Percentiles rank a stretch among this genome's conserved stretches.
These are phyloP conservation scores for Leptodontidium sp. DNA, from an alignment of 2,329 filamentous ascomycete genomes.

Conservation along the genomic window DNA sequence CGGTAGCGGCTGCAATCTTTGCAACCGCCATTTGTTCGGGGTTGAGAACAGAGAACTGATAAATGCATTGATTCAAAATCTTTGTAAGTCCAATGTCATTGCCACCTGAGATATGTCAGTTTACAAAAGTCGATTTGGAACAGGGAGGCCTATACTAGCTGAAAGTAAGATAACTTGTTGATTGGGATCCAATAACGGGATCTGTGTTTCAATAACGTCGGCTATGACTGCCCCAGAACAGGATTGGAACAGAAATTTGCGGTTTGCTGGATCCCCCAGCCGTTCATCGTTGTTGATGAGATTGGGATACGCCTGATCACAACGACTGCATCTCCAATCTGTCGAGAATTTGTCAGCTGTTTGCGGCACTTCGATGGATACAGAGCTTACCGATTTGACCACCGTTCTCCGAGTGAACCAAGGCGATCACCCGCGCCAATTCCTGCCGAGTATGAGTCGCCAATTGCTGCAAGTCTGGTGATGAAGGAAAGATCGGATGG, in stretches of 20 bases:
- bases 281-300: conserved; percentile 3
- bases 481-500: conserved; percentile 1
- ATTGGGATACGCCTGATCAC: conserved; percentile 12
- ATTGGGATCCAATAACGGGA: conserved; percentile 3
- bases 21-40: too few relatives aligned
- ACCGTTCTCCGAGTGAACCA: neutral
- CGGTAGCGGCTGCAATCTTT: too few relatives aligned
- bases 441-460: neutral
- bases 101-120: conserved; percentile 6
- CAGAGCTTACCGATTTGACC: too few relatives aligned
- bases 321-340: conserved; percentile 8
- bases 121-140: neutral
- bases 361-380: too few relatives aligned
- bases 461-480: neutral
- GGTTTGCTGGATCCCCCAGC: neutral
- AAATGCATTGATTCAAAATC: neutral
- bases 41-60: too few relatives aligned
- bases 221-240: conserved; percentile 7
- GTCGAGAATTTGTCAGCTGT: neutral
- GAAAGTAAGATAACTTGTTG: conserved; percentile 21
- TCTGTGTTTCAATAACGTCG: conserved; percentile 4
- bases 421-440: neutral
- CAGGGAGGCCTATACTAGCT: neutral
- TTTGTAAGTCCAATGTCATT: conserved; percentile 14
- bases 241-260: conserved; percentile 11